These are phyloP conservation scores for Rhynchospora breviuscula DNA, from an alignment of 176 grass and related monocot genomes.

Conservation along the genomic window DNA sequence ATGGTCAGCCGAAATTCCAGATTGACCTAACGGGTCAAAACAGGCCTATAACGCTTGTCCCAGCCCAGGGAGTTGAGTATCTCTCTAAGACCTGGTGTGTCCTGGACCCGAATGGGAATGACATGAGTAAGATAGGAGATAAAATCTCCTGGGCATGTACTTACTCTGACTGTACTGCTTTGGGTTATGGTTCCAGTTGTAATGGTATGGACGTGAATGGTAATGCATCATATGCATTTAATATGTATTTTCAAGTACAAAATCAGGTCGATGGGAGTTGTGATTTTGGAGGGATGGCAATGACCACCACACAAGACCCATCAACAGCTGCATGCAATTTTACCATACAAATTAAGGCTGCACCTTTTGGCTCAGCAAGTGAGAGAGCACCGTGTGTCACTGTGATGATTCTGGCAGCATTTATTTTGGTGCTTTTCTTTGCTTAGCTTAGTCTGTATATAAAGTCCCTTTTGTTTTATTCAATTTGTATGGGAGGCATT, in stretches of 20 bases:
- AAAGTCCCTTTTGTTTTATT: conserved; percentile 17
- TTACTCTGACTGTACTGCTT: conserved; percentile 61
- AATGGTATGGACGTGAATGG: conserved; percentile 63
- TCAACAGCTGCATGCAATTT: conserved; percentile 67
- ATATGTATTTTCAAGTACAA: conserved; percentile 76
- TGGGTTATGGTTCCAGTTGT: conserved; percentile 60
- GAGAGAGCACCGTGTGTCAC: background rate
- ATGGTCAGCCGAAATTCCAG: conserved; percentile 79
- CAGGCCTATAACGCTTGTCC: conserved; percentile 28
- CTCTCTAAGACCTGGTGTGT: conserved; percentile 45
- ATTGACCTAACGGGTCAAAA: conserved; percentile 58
- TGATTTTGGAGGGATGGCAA: conserved; percentile 61
- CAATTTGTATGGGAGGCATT: background rate
- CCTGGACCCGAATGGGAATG: conserved; percentile 32
- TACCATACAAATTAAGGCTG: conserved; percentile 50
- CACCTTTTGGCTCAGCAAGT: background rate
- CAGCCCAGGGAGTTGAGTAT: conserved; percentile 42
- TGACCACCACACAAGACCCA: conserved; percentile 44
- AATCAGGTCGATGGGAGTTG: conserved; percentile 53
- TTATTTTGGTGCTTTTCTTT: background rate
- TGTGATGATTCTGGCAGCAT: background rate
- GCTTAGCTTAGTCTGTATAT: conserved; percentile 11
- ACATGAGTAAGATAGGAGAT: conserved; percentile 37
- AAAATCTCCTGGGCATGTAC: conserved; percentile 57
- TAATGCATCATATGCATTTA: conserved; percentile 77